Conservation (phyloP, 2,329 filamentous ascomycete species). For the Aspergillus eucalypticola region DNA sequence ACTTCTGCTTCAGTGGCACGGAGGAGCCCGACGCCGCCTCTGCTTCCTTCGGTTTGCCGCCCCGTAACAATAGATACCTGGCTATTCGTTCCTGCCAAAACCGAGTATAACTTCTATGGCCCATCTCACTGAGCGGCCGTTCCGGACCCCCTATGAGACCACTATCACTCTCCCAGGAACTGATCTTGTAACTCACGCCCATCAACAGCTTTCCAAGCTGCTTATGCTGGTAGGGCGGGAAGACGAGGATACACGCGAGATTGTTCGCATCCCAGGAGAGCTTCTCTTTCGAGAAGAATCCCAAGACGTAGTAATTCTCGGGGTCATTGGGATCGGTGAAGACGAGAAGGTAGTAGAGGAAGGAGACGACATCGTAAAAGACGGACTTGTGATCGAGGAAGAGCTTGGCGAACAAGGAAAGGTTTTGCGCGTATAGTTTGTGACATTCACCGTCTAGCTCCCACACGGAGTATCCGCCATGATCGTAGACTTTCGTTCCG, state of each 20-base stretch:
- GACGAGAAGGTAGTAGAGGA: conserved; percentile 91
- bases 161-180: conserved; percentile 65
- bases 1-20: conserved; percentile 29
- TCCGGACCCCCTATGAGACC: conserved; percentile 86
- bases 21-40: conserved; percentile 30
- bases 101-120: conserved; percentile 75
- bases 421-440: conserved; percentile 88
- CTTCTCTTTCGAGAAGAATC: conserved; percentile 99
- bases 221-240: conserved; percentile 91
- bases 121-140: conserved; percentile 85
- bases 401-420: conserved; percentile 93
- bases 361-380: conserved; percentile 93
- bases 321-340: conserved; percentile 60
- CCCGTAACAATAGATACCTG: conserved; percentile 59
- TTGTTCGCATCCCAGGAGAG: conserved; percentile 99
- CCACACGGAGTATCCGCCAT: conserved; percentile 82
- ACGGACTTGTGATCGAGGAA: conserved; percentile 98
- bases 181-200: conserved; percentile 90
- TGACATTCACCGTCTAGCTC: conserved; percentile 89
- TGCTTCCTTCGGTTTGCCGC: conserved; percentile 27
- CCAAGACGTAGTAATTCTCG: conserved; percentile 64
- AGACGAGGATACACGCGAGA: conserved; percentile 90
- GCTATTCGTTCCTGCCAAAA: conserved; percentile 87
- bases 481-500: conserved; percentile 73
- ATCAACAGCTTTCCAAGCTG: conserved; percentile 87